Evolutionary conservation across 345 rosid species (phyloP), one percentile per base, ranked within the genome.

Genomic region (Rubroshorea leprosula): DNA sequence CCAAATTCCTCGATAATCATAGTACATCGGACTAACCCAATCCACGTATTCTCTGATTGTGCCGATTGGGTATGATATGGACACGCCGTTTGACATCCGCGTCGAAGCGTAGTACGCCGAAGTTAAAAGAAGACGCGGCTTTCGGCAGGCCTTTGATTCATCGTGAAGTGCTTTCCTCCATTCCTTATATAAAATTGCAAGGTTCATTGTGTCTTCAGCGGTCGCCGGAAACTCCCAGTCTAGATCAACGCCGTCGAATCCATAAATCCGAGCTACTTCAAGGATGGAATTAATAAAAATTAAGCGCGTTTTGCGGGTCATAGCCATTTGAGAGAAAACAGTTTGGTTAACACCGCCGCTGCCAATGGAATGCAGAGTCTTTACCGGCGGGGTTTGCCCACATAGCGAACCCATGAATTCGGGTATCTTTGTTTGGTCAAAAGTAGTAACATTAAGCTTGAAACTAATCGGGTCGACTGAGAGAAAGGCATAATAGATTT

Each of bases 161-260:
- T 9, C 7, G 4, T 43, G 50, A 5, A 82, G 26, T 10, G 74
- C 70, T 11, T 38, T 22, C 19, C 55, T 29, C 77, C 74, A 68
- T 38, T 79, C 68, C 20, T 41, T 43, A 1, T 49, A 15, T 20
- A 82, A 27, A 4, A 35, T 0, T 7, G 44, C 80, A 5, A 70
- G 63, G 24, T 66, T 51, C 1, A 38, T 21, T 80, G 70, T 74
- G 41, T 79, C 80, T 24, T 25, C 8, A 5, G 57, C 54, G 23
- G 65, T 53, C 11, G 50, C 61, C 0, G 82, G 82, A 23, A 23
- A 82, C 52, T 78, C 87, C 80, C 80, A 82, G 26, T 82, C 80
- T 1, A 79, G 45, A 41, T 78, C 82, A 17, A 82, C 58, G 4
- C 82, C 84, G 26, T 76, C 75, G 10, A 76, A 76, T 0, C 67